Evolutionary conservation across 2,329 filamentous ascomycete genomes (phyloP), one percentile per base, ranked within the genome.

Genomic region (Fusarium ambrosium): DNA sequence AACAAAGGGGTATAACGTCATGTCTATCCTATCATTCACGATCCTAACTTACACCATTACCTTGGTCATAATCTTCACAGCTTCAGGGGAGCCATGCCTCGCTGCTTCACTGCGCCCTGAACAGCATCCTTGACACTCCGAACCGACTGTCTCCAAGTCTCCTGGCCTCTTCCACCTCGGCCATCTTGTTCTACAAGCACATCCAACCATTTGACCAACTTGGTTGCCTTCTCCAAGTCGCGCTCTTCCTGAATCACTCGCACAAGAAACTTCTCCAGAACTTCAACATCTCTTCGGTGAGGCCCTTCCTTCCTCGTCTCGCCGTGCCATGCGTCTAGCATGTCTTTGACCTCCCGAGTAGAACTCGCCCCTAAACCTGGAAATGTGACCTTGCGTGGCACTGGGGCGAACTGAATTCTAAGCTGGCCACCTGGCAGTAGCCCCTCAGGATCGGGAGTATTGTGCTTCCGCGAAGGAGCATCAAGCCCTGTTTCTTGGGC

Each of bases 291-390:
- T 67, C 93, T 91, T 0, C 84, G 84, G 82, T 97, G 95, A 2
- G 97, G 97, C 0, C 94, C 95, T 4, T 95, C 92, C 6, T 87
- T 86, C 39, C 82, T 85, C 70, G 96, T 97, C 70, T 92, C 91
- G 4, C 85, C 80, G 73, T 95, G 89, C 97, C 97, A 99, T 5
- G 90, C 90, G 64, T 87, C 89, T 16, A 98, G 85, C 79, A 95
- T 94, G 41, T 90, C 87, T 53, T 95, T 89, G 64, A 98, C 86
- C 74, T 97, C 93, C 1, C 80, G 77, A 7, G 86, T 75, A 1
- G 82, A 84, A 27, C 84, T 86, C 14, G 86, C 78, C 0, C 81
- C 83, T 1, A 84, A 82, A 13, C 82, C 82, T 5, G 86, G 82
- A 73, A 92, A 90, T 0, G 81, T 70, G 9, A 87, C 78, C 74